Evolutionary conservation across 257 asterid genomes (phyloP).

Genomic region (Solanum chaucha): DNA sequence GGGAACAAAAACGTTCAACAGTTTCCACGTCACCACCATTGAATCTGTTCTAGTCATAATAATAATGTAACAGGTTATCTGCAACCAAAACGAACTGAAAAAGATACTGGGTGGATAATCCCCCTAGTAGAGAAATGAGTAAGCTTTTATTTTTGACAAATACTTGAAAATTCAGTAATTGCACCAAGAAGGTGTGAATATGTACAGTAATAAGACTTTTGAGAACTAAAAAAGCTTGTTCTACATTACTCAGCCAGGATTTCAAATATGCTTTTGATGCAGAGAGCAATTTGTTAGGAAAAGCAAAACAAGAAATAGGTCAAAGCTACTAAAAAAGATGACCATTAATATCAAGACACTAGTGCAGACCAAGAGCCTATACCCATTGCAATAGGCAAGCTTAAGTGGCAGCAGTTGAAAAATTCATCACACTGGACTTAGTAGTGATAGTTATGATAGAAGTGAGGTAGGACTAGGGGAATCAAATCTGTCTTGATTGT

Average conservation of each 20-base stretch:
- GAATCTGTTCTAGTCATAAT: not conserved
- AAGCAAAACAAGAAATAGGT: not conserved
- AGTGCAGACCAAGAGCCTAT: not conserved
- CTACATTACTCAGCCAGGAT: not conserved
- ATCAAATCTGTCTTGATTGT: not conserved
- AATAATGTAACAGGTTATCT: not conserved
- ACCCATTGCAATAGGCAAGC: not conserved
- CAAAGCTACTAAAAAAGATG: not conserved
- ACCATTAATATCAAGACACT: not conserved
- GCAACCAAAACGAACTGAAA: not conserved
- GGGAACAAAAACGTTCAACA: not conserved
- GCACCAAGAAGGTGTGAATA: not conserved
- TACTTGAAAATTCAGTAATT: not conserved
- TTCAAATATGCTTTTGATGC: not conserved
- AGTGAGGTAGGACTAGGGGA: not conserved
- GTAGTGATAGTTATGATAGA: slow-evolving; percentile 2
- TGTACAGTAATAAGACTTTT: not conserved
- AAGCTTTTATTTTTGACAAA: not conserved
- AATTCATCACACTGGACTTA: not conserved
- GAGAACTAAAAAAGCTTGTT: not conserved
- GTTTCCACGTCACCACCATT: not conserved
- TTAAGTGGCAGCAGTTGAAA: not conserved
- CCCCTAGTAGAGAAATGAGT: not conserved
- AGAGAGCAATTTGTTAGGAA: not conserved
- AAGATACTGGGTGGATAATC: not conserved